phyloP scores from a whole-genome alignment of 2,329 filamentous ascomycete genomes.

The Trichoderma sp. region DNA sequence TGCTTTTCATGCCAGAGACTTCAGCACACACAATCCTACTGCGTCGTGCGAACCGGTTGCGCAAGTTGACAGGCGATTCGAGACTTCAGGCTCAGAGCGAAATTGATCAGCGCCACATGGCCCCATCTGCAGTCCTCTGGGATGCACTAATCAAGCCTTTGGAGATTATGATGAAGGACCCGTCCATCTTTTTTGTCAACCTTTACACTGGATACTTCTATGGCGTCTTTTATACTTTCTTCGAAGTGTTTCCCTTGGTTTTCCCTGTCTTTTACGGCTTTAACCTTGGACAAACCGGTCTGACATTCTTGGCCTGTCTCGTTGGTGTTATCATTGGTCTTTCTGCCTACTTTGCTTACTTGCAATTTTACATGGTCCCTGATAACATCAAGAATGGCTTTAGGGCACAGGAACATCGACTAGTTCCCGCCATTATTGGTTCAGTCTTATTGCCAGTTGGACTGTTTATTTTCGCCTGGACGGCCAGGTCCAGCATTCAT shows the following conservation, averaged over 20 bases:
- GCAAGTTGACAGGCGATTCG: slow-evolving; percentile 37
- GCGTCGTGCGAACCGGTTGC: slow-evolving; percentile 57
- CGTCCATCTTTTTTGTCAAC: slow-evolving; percentile 41
- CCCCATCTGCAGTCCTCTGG: slow-evolving; percentile 30
- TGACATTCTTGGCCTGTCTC: slow-evolving; percentile 64
- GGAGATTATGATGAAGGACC: slow-evolving; percentile 42
- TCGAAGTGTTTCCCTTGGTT: slow-evolving; percentile 63
- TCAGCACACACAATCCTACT: slow-evolving; percentile 57
- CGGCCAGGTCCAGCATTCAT: slow-evolving; percentile 63
- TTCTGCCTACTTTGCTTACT: slow-evolving; percentile 34
- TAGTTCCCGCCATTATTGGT: slow-evolving; percentile 44
- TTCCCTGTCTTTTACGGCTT: slow-evolving; percentile 48
- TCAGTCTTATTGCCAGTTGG: slow-evolving; percentile 67
- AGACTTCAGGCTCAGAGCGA: slow-evolving; percentile 33
- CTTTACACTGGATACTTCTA: slow-evolving; percentile 53
- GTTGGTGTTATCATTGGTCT: slow-evolving; percentile 62
- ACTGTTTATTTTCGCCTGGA: slow-evolving; percentile 73
- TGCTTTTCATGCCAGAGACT: slow-evolving; percentile 63
- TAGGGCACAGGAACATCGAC: slow-evolving; percentile 31
- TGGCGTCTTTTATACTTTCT: slow-evolving; percentile 61
- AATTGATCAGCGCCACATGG: slow-evolving; percentile 34
- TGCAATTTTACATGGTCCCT: slow-evolving; percentile 28
- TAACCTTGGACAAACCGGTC: slow-evolving; percentile 61
- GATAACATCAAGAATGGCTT: slow-evolving; percentile 28
- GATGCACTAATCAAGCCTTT: slow-evolving; percentile 37